Base-by-base conservation (phyloP, 2,329 filamentous ascomycete genomes). In the Alternaria atra region DNA sequence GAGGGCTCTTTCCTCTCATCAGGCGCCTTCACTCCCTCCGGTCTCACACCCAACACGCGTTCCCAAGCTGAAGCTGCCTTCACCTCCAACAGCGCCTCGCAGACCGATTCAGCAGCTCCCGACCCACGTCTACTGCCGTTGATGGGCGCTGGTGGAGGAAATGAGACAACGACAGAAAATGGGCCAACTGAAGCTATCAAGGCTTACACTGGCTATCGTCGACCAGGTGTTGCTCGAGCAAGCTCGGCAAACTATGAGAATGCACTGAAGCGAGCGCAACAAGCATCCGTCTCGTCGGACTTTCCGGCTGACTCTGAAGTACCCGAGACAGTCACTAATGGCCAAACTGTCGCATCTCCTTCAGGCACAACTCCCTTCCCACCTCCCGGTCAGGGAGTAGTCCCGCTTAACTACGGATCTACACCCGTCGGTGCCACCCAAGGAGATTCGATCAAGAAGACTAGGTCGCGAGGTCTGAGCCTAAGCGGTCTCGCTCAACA, bases 21-120 rank as follows among this genome's bases (percentile, higher is more conserved):
- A 30, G 65, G 57, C 37, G 52, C 69, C 34, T 63, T 64, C 13
- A 77, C 74, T 1, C 76, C 76, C 5, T 76, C 76, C 7, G 73
- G 72, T 35, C 70, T 79, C 2, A 78, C 76, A 13, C 76, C 76
- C 23, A 75, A 69, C 32, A 77, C 76, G 15, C 74, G 76, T 20
- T 72, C 71, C 12, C 71, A 78, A 70, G 76, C 72, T 20, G 76
- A 79, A 65, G 71, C 67, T n/a, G 73, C 71, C 25, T 70, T 79
- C 44, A 67, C 67, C 1, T 63, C 66, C 30, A 79, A 79, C 65
- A 72, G 64, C 20, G 54, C 51, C 30, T 55, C 67, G 10, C 76
- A 78, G 60, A 79, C 76, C 23, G 76, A 79, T 43, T 73, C 75
- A 9, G 76, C 76, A 35, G 76, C 76, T 4, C 76, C 76, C 3